Evolutionary conservation across 345 rosid species (phyloP).

Genomic region (Syzygium grande): DNA sequence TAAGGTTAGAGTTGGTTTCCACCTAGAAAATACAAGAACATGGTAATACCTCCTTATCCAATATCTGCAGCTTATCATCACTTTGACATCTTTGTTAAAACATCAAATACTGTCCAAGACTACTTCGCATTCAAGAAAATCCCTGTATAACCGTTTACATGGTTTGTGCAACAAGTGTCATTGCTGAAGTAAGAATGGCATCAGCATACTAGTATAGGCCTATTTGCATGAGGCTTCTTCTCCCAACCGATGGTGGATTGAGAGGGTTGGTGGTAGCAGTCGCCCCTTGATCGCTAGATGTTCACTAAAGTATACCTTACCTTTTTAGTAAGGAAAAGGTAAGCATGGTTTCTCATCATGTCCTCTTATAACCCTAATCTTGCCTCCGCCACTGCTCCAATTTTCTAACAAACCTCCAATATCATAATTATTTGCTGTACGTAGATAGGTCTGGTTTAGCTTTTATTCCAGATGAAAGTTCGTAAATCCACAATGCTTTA

Average conservation of each 20-base stretch:
- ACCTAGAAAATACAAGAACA: neutral
- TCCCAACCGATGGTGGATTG: neutral
- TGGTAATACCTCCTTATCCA: neutral
- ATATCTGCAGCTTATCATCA: neutral
- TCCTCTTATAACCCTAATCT: neutral
- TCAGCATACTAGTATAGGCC: neutral
- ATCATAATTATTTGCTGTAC: neutral
- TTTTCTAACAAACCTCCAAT: neutral
- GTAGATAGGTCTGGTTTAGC: neutral
- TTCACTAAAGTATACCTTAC: neutral
- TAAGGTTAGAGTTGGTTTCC: neutral
- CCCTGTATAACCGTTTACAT: neutral
- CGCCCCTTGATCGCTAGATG: neutral
- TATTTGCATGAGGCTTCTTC: neutral
- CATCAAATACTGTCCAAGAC: neutral
- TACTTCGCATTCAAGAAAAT: neutral
- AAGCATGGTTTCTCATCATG: neutral
- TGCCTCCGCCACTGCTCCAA: neutral
- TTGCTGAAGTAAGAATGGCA: neutral
- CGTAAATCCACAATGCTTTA: neutral
- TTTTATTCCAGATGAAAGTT: neutral
- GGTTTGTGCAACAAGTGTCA: neutral
- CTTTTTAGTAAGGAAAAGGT: neutral
- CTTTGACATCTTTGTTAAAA: neutral
- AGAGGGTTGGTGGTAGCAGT: neutral